Conservation (phyloP, 2,329 filamentous ascomycete genomes). For the Davidsoniella australis region DNA sequence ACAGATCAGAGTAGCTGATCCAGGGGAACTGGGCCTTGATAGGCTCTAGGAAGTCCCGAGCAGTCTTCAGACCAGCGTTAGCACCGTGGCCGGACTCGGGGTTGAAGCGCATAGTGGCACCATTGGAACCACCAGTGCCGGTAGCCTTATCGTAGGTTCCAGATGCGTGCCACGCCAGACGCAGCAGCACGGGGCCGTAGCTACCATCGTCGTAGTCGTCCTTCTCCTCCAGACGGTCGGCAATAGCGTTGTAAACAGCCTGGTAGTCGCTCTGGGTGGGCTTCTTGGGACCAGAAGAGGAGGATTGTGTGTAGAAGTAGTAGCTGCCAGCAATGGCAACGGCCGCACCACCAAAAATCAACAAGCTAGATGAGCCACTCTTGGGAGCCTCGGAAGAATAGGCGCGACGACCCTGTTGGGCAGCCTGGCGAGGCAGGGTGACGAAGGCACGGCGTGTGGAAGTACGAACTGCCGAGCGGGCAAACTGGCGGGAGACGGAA, state of each 20-base stretch:
- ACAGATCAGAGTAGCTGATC: constrained; percentile 93
- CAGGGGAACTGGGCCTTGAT: constrained; percentile 80
- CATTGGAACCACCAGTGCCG: constrained; percentile 81
- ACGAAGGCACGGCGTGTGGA: constrained; percentile 39
- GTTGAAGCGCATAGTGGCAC: constrained; percentile 89
- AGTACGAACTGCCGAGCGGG: constrained; percentile 42
- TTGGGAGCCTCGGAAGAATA: constrained; percentile 56
- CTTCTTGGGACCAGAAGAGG: constrained; percentile 33
- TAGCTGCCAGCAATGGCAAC: constrained; percentile 45
- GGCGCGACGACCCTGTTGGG: constrained; percentile 56
- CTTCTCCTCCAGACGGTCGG: constrained; percentile 63
- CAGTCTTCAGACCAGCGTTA: constrained; percentile 75
- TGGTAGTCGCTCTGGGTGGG: constrained; percentile 82
- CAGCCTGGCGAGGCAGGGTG: constrained; percentile 44
- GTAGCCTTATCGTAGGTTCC: constrained; percentile 86
- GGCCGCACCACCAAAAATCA: constrained; percentile 42
- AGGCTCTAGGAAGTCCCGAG: constrained; percentile 84
- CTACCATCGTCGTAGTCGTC: constrained; percentile 94
- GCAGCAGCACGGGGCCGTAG: constrained; percentile 80
- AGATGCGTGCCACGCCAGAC: constrained; percentile 85
- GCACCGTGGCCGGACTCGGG: constrained; percentile 83
- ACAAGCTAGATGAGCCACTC: constrained; percentile 27
- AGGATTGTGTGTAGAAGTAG: constrained; percentile 46
- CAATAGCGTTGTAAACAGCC: constrained; percentile 82
- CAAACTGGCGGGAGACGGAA: constrained; percentile 34